A percentile compares a stretch with the other conserved stretches of the same genome.
Evolutionary conservation across 2,329 filamentous ascomycete species (phyloP).

Genomic region (Knufia petricola): DNA sequence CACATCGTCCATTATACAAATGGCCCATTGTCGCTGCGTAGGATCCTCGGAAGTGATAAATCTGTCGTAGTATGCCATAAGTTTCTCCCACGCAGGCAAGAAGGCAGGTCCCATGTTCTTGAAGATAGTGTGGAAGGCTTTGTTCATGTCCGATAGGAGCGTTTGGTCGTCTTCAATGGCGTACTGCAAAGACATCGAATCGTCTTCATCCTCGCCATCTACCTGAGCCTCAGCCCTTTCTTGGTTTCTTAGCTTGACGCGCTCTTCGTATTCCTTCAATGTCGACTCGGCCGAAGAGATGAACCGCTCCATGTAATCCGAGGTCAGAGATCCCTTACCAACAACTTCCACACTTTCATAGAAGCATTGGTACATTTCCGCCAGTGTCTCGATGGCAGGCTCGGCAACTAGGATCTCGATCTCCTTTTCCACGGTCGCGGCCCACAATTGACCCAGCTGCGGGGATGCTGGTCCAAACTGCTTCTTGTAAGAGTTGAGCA

Average conservation of each 20-base stretch:
- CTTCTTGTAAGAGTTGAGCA: constrained; percentile 90
- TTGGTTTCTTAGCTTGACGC: constrained; percentile 72
- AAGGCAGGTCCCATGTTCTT: constrained; percentile 86
- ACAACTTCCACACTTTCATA: constrained; percentile 96
- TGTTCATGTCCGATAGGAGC: constrained; percentile 97
- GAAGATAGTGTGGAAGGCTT: constrained; percentile 97
- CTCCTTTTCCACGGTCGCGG: constrained; percentile 74
- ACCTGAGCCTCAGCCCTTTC: constrained; percentile 78
- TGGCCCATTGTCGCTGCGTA: constrained; percentile 94
- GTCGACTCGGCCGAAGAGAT: constrained; percentile 78
- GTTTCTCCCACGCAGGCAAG: constrained; percentile 75
- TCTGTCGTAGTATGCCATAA: constrained; percentile 73
- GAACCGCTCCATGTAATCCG: constrained; percentile 73
- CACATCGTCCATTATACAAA: constrained; percentile 97
- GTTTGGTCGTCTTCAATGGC: constrained; percentile 97
- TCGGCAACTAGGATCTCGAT: constrained; percentile 89
- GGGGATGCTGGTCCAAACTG: constrained; percentile 72
- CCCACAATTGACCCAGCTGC: constrained; percentile 75
- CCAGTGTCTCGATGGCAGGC: constrained; percentile 88
- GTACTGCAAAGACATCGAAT: constrained; percentile 74
- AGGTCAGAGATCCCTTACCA: constrained; percentile 70
- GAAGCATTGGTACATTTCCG: constrained; percentile 99
- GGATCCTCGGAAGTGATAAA: constrained; percentile 75
- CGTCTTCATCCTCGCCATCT: constrained; percentile 81
- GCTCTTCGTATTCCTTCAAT: constrained; percentile 83